Conservation (phyloP, 2,329 filamentous ascomycete species). For the Ceratocystis huliohia region DNA sequence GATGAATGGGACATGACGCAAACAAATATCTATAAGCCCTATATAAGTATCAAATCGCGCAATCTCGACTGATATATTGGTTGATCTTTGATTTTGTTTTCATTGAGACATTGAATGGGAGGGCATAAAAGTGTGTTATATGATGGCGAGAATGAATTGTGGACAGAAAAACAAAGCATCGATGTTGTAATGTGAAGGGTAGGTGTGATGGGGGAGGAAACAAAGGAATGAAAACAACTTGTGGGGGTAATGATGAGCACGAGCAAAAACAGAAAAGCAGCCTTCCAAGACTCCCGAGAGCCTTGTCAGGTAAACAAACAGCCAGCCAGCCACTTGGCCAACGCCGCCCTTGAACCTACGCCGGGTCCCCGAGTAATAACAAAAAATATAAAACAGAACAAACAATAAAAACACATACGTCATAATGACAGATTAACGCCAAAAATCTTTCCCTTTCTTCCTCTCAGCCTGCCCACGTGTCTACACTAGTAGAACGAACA, state of each 20-base stretch:
- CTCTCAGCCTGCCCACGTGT: not conserved
- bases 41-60: not conserved
- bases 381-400: not conserved
- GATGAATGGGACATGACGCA: constrained; percentile 12
- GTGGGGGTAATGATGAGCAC: not conserved
- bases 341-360: constrained; percentile 15
- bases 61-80: not conserved
- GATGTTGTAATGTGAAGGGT: constrained; percentile 1
- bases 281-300: not conserved
- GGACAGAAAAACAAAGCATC: not conserved
- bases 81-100: constrained; percentile 1
- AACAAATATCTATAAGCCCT: not conserved
- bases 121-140: constrained; percentile 3
- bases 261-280: constrained; percentile 5
- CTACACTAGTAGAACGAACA: constrained; percentile 7
- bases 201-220: not conserved
- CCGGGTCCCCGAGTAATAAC: constrained; percentile 13
- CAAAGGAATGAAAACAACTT: constrained; percentile 6
- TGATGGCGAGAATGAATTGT: not conserved
- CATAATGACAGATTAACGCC: not conserved
- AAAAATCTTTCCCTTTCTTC: not conserved
- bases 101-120: not conserved
- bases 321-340: constrained; percentile 19
- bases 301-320: constrained; percentile 12
- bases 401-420: not conserved